phyloP scores from a whole-genome alignment of 2,329 filamentous ascomycete genomes.

The Aspergillus ruber region DNA sequence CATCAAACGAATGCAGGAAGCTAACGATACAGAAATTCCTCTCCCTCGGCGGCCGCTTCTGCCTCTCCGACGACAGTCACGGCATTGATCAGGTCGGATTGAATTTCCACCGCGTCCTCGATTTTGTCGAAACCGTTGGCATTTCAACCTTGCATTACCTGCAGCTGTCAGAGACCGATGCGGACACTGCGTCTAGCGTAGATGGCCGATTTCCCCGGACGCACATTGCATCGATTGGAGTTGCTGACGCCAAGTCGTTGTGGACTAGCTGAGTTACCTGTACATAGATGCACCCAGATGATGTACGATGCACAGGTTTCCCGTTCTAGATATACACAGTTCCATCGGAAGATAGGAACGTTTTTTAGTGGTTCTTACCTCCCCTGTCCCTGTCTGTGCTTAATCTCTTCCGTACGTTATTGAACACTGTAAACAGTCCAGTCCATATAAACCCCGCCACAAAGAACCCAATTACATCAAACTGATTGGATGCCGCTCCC shows the following conservation, averaged over 20 bases:
- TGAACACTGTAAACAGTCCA: too few relatives aligned
- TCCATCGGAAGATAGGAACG: neutral
- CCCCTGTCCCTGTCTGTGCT: too few relatives aligned
- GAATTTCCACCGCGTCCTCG: slow-evolving; percentile 66
- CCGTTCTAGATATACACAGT: neutral
- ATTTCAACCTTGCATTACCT: slow-evolving; percentile 36
- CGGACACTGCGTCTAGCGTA: slow-evolving; percentile 9
- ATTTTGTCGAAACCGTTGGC: slow-evolving; percentile 55
- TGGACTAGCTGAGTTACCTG: slow-evolving; percentile 14
- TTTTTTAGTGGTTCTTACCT: too few relatives aligned
- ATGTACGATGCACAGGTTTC: too few relatives aligned
- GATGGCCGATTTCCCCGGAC: slow-evolving; percentile 35
- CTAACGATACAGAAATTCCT: slow-evolving; percentile 57
- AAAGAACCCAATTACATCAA: neutral
- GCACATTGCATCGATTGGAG: slow-evolving; percentile 21
- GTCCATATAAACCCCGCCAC: too few relatives aligned
- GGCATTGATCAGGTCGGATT: slow-evolving; percentile 79
- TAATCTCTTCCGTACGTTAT: too few relatives aligned
- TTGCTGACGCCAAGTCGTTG: slow-evolving; percentile 31
- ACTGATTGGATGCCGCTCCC: neutral
- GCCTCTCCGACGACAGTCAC: slow-evolving; percentile 92
- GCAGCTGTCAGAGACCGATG: slow-evolving; percentile 13
- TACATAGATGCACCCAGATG: too few relatives aligned
- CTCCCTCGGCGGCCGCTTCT: slow-evolving; percentile 69
- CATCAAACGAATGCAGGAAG: neutral